Evolutionary conservation across 441 rosid species (phyloP).

Genomic region (Syzygium malaccense): DNA sequence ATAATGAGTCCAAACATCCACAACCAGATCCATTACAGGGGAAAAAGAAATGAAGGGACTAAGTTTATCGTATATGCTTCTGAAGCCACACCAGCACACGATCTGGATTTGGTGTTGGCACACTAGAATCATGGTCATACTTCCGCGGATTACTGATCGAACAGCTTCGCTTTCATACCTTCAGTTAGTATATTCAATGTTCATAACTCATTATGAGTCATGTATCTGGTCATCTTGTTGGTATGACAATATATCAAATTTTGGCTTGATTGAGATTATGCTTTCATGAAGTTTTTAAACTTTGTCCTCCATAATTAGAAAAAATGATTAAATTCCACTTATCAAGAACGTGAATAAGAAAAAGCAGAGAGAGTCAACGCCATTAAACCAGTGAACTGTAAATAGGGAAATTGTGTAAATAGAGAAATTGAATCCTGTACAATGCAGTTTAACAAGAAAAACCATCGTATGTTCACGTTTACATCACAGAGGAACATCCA

Average conservation of each 20-base stretch:
- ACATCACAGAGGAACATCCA: background rate
- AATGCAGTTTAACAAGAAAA: background rate
- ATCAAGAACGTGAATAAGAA: background rate
- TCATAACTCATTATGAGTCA: background rate
- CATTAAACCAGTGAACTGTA: background rate
- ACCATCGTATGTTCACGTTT: background rate
- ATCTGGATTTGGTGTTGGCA: background rate
- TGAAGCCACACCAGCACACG: background rate
- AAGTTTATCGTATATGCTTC: background rate
- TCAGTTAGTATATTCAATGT: background rate
- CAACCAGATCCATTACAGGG: fast-evolving
- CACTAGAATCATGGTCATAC: background rate
- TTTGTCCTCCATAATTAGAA: background rate
- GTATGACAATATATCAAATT: background rate
- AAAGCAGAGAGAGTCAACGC: background rate
- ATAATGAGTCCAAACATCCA: background rate
- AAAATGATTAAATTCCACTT: background rate
- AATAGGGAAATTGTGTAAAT: background rate
- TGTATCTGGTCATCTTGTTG: background rate
- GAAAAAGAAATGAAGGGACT: background rate
- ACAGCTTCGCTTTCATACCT: background rate
- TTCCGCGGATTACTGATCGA: background rate
- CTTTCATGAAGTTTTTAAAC: background rate
- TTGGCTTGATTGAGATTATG: background rate
- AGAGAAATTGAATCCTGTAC: background rate